phyloP scores from a whole-genome alignment of 164 flowering plant species.

The Aristolochia fimbriata region DNA sequence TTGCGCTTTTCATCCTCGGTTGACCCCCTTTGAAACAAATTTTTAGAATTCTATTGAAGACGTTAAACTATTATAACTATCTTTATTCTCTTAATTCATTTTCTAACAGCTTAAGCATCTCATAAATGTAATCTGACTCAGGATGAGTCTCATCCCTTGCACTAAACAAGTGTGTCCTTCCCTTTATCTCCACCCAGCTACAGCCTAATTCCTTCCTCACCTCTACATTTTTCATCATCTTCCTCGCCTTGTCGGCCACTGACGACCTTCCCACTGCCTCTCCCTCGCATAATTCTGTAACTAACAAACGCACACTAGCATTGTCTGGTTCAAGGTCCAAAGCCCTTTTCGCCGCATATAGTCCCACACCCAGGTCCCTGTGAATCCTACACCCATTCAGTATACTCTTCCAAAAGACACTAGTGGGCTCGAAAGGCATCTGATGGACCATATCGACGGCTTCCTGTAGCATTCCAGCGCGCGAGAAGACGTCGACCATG shows the following conservation, averaged over 20 bases:
- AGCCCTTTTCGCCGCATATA: conserved; percentile 13
- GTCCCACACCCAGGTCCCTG: conserved; percentile 17
- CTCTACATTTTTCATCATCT: conserved; percentile 15
- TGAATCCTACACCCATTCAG: conserved; percentile 25
- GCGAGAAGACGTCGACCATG: conserved; percentile 25
- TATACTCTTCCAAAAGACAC: conserved; percentile 26
- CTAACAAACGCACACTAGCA: conserved; percentile 17
- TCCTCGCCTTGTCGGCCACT: conserved; percentile 14
- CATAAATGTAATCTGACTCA: conserved; percentile 15
- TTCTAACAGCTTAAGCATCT: conserved; percentile 13
- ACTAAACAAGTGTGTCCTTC: conserved; percentile 16
- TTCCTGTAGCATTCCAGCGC: conserved; percentile 18
- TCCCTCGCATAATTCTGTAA: conserved; percentile 17
- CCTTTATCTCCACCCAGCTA: conserved; percentile 29
- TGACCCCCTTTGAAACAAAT: no score
- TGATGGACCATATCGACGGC: conserved; percentile 14
- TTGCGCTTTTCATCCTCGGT: no score
- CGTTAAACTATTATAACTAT: no score
- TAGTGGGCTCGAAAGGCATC: conserved; percentile 14
- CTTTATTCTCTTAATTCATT: conserved; percentile 1
- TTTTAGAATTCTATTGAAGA: no score
- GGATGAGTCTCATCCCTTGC: conserved; percentile 26
- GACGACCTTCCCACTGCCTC: conserved; percentile 14
- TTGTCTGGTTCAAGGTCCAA: conserved; percentile 20
- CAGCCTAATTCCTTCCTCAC: conserved; percentile 17